Percentiles rank a stretch among this genome's conserved stretches.
Conservation (phyloP, 306 rosid species). For the Quercus glauca region DNA sequence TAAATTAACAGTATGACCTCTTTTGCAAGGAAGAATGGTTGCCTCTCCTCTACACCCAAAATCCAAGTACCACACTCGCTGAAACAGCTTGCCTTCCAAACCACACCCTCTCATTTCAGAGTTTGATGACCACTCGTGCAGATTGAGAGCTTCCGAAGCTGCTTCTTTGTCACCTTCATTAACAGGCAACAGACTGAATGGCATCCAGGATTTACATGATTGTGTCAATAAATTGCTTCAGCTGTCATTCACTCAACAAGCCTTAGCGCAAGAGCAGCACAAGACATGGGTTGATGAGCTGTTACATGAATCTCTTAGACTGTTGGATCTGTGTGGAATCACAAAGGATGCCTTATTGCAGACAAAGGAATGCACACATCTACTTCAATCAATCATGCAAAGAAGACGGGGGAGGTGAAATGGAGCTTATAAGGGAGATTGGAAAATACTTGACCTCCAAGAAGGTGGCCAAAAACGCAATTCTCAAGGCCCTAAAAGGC, state of each 20-base stretch:
- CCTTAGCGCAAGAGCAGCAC: conserved; percentile 23
- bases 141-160: conserved; percentile 15
- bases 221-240: conserved; percentile 31
- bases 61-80: conserved; percentile 38
- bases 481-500: no score
- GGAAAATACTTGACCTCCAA: conserved; percentile 32
- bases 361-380: conserved; percentile 31
- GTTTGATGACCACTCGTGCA: conserved; percentile 27
- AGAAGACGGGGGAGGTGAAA: conserved; percentile 25
- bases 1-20: conserved; percentile 17
- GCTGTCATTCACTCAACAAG: conserved; percentile 28
- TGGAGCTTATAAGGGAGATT: conserved; percentile 20
- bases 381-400: conserved; percentile 37
- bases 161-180: conserved; percentile 19
- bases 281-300: conserved; percentile 38
- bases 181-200: conserved; percentile 21
- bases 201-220: conserved; percentile 33
- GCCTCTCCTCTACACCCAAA: conserved; percentile 23
- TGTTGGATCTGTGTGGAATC: conserved; percentile 34
- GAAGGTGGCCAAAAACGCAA: conserved; percentile 12
- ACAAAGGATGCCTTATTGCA: conserved; percentile 35
- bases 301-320: conserved; percentile 36
- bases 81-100: conserved; percentile 34
- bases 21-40: conserved; percentile 28
- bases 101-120: conserved; percentile 37